These are phyloP conservation scores for Sporothrix brasiliensis DNA, from an alignment of 2,329 filamentous ascomycete genomes.

Conservation along the genomic window DNA sequence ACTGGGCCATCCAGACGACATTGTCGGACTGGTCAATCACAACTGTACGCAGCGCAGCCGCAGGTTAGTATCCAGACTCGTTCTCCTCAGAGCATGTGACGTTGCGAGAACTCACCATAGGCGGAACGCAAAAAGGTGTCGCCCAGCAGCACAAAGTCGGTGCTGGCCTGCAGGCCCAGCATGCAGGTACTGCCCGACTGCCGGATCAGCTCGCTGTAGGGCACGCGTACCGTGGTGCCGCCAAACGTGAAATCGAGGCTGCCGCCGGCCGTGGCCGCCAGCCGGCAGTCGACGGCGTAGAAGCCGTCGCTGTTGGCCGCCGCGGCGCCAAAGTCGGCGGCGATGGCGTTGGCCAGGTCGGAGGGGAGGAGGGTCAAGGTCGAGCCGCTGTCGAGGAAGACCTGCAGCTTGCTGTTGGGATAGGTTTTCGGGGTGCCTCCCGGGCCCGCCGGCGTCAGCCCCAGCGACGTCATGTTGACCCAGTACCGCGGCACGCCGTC, in stretches of 20 bases:
- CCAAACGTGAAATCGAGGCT: conserved; percentile 55
- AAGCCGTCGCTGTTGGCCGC: conserved; percentile 48
- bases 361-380: conserved; percentile 69
- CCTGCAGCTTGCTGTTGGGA: conserved; percentile 50
- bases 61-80: background rate
- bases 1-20: conserved; percentile 54
- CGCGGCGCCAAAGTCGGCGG: conserved; percentile 52
- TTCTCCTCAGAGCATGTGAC: background rate
- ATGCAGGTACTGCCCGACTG: conserved; percentile 48
- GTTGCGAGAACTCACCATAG: conserved; percentile 47
- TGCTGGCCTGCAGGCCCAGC: conserved; percentile 54
- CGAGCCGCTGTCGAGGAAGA: conserved; percentile 72
- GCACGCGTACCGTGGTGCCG: conserved; percentile 53
- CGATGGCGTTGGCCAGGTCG: conserved; percentile 54
- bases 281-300: conserved; percentile 51
- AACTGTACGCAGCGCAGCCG: conserved; percentile 36
- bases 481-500: conserved; percentile 58
- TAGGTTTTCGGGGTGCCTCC: conserved; percentile 43
- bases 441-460: conserved; percentile 46
- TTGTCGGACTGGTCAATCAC: conserved; percentile 57
- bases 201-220: conserved; percentile 55
- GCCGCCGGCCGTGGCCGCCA: conserved; percentile 46
- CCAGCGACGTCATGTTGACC: conserved; percentile 53
- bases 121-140: conserved; percentile 61
- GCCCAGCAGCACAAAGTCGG: conserved; percentile 57